phyloP scores from a whole-genome alignment of 225 moss, liverwort and hornwort species.

The Anthoceros angustus region DNA sequence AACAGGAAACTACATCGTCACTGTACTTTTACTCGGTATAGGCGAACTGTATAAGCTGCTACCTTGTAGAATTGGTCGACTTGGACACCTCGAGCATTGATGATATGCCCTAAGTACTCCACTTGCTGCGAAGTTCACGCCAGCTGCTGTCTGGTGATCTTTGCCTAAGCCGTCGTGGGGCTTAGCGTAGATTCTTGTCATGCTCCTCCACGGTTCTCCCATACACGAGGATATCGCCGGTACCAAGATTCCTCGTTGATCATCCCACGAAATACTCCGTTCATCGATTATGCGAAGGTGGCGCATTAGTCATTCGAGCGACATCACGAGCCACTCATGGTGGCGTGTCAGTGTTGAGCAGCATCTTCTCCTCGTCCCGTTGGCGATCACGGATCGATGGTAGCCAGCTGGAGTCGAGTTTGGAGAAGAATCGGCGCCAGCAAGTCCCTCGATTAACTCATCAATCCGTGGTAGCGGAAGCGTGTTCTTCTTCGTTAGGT shows the following conservation, averaged over 20 bases:
- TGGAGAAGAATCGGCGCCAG: conserved; percentile 6
- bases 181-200: background rate
- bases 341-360: background rate
- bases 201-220: background rate
- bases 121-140: background rate
- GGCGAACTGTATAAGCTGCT: background rate
- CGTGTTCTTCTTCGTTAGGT: background rate
- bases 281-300: background rate
- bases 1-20: background rate
- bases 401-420: conserved; percentile 8
- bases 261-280: background rate
- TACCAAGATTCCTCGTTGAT: background rate
- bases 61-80: background rate
- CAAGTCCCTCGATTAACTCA: background rate
- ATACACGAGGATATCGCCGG: conserved; percentile 5
- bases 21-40: background rate
- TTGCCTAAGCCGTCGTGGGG: background rate
- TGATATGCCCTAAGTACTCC: background rate
- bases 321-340: conserved; percentile 7
- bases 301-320: conserved; percentile 7
- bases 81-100: background rate
- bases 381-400: background rate
- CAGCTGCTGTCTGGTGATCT: background rate
- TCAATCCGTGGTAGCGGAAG: background rate
- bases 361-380: background rate